These are phyloP conservation scores for Physcomitrellopsis africana DNA, from an alignment of 225 moss, liverwort and hornwort species.

Conservation along the genomic window DNA sequence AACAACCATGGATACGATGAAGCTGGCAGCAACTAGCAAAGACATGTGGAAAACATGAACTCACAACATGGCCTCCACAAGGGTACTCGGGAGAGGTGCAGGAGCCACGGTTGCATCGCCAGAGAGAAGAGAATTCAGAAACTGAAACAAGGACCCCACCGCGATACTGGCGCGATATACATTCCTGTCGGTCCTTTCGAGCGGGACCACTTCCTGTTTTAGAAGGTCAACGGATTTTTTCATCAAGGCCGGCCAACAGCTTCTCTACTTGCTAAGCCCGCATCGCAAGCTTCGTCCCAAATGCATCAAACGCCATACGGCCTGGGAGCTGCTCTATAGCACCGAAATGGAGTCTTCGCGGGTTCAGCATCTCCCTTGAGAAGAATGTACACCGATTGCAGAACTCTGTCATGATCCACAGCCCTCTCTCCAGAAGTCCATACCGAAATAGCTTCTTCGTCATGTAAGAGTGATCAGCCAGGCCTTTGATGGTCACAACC, in stretches of 20 bases:
- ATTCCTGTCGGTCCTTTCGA: slow-evolving; percentile 39
- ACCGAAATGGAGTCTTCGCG: slow-evolving; percentile 48
- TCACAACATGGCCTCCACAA: too few species aligned
- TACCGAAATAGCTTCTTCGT: slow-evolving; percentile 30
- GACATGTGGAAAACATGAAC: too few species aligned
- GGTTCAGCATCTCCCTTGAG: background rate
- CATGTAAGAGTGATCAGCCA: background rate
- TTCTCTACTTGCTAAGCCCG: slow-evolving; percentile 59
- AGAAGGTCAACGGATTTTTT: slow-evolving; percentile 55
- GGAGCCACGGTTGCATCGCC: slow-evolving; percentile 24
- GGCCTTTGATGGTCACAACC: slow-evolving; percentile 32
- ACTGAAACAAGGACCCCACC: slow-evolving; percentile 74
- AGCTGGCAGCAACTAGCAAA: too few species aligned
- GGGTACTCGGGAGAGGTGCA: slow-evolving; percentile 31
- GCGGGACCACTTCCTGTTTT: slow-evolving; percentile 57
- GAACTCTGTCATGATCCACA: slow-evolving; percentile 11
- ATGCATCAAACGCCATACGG: slow-evolving; percentile 75
- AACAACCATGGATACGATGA: background rate
- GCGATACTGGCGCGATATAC: slow-evolving; percentile 63
- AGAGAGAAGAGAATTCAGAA: slow-evolving; percentile 45
- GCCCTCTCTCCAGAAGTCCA: slow-evolving; percentile 33
- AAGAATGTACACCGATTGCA: slow-evolving; percentile 42
- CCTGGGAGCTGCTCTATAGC: slow-evolving; percentile 64
- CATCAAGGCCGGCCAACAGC: slow-evolving; percentile 48
- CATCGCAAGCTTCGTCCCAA: slow-evolving; percentile 67